Evolutionary conservation across 2,329 filamentous ascomycete genomes (phyloP).

Genomic region (Trichoderma sp.): DNA sequence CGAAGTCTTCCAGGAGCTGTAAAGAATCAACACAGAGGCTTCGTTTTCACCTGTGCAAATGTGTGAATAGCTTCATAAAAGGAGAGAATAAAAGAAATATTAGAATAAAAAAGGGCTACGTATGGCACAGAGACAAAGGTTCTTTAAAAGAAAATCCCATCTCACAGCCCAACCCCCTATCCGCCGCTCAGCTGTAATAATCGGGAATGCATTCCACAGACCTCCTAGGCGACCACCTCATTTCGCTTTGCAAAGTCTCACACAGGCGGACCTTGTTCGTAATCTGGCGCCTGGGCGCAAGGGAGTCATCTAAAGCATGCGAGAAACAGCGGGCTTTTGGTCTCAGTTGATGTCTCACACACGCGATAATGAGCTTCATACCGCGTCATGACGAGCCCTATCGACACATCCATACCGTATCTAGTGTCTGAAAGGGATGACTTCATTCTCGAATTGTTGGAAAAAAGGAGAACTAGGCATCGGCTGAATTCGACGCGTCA

Average conservation of each 20-base stretch:
- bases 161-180: neutral
- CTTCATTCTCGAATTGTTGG: neutral
- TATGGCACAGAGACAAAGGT: too few species aligned
- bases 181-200: neutral
- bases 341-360: constrained; percentile 19
- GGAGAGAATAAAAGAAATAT: neutral
- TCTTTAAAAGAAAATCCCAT: neutral
- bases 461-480: neutral
- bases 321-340: constrained; percentile 4
- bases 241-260: constrained; percentile 18
- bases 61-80: neutral
- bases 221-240: constrained; percentile 8
- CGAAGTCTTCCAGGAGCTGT: neutral
- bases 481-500: neutral
- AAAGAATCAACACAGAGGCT: neutral
- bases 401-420: neutral
- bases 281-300: neutral
- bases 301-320: constrained; percentile 5
- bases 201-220: neutral
- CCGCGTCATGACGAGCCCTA: neutral
- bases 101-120: neutral
- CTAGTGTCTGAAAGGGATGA: neutral
- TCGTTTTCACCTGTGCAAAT: neutral
- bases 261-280: neutral
- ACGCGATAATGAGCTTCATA: neutral